A percentile compares a stretch with the other conserved stretches of the same genome.
phyloP scores from a whole-genome alignment of 139 green algal species.

The Asterochloris sp. region DNA sequence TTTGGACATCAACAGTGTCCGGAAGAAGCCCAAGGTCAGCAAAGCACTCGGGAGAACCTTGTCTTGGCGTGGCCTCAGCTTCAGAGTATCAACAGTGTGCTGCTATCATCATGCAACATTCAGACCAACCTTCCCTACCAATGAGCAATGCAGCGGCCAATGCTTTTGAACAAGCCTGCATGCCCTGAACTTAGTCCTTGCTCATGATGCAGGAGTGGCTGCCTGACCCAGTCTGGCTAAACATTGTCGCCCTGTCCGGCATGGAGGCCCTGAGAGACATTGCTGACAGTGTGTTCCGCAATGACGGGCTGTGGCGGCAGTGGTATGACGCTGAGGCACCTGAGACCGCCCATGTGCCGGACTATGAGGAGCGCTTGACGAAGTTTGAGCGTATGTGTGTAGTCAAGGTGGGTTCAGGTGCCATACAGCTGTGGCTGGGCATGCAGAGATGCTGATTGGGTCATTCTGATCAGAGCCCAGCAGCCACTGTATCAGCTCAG shows the following conservation, averaged over 20 bases:
- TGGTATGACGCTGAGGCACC: constrained; percentile 90
- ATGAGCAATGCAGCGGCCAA: too few relatives aligned
- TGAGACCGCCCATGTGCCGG: constrained; percentile 69
- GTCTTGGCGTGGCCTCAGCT: too few relatives aligned
- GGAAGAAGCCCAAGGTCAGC: constrained; percentile 85
- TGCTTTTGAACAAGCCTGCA: background rate
- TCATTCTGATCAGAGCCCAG: too few relatives aligned
- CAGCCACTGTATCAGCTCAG: too few relatives aligned
- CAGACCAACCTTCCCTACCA: too few relatives aligned
- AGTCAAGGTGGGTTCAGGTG: constrained; percentile 56
- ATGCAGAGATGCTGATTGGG: too few relatives aligned
- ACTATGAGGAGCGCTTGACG: constrained; percentile 82
- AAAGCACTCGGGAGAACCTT: too few relatives aligned
- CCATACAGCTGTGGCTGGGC: background rate
- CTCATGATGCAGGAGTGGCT: constrained; percentile 60
- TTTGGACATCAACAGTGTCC: constrained; percentile 74
- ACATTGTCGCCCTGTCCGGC: constrained; percentile 71
- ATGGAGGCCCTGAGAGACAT: constrained; percentile 83
- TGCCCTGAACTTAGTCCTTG: background rate
- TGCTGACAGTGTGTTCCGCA: constrained; percentile 71
- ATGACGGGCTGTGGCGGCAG: constrained; percentile 84
- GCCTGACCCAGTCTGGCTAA: constrained; percentile 84
- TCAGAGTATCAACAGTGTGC: too few relatives aligned
- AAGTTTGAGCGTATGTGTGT: constrained; percentile 92
- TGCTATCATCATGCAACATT: too few relatives aligned